These are phyloP conservation scores for Verticillium isaacii DNA, from an alignment of 2,329 filamentous ascomycete genomes.

Conservation along the genomic window DNA sequence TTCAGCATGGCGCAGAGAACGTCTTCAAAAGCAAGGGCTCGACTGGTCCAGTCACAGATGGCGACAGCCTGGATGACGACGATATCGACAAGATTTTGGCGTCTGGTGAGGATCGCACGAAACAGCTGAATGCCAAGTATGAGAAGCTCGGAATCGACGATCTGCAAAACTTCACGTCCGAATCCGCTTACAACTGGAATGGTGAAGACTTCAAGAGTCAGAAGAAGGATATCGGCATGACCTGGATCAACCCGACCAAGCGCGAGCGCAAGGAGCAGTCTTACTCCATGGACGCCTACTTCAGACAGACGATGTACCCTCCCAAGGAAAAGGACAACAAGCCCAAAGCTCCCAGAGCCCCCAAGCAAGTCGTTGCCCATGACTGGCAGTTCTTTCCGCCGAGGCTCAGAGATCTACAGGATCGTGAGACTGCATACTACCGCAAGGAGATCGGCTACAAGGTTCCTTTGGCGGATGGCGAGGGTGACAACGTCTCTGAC, in stretches of 20 bases:
- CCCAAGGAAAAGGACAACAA: conserved; percentile 83
- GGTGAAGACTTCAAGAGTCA: conserved; percentile 89
- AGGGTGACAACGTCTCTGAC: conserved; percentile 80
- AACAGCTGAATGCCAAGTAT: conserved; percentile 86
- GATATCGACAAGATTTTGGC: conserved; percentile 87
- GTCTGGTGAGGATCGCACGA: conserved; percentile 83
- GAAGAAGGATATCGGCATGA: conserved; percentile 88
- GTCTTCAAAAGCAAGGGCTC: conserved; percentile 76
- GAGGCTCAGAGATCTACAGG: conserved; percentile 80
- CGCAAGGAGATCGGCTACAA: conserved; percentile 97
- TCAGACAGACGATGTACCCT: conserved; percentile 78
- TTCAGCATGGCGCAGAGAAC: conserved; percentile 95
- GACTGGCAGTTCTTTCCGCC: conserved; percentile 97
- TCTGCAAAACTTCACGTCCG: conserved; percentile 93
- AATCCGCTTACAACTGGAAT: conserved; percentile 98
- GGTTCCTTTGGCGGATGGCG: conserved; percentile 80
- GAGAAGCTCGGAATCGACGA: conserved; percentile 97
- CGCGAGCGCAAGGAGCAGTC: conserved; percentile 97
- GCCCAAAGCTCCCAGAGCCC: conserved; percentile 90
- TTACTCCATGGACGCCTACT: conserved; percentile 99
- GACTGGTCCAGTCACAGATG: conserved; percentile 55
- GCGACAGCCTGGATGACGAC: conserved; percentile 68
- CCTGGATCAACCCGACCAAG: conserved; percentile 97
- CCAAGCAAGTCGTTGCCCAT: conserved; percentile 86
- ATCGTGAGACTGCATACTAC: conserved; percentile 92